Percentiles rank a stretch among this genome's conserved stretches.
Evolutionary conservation across 768 basidiomycete species (phyloP).

Genomic region (Lyophyllum atratum): DNA sequence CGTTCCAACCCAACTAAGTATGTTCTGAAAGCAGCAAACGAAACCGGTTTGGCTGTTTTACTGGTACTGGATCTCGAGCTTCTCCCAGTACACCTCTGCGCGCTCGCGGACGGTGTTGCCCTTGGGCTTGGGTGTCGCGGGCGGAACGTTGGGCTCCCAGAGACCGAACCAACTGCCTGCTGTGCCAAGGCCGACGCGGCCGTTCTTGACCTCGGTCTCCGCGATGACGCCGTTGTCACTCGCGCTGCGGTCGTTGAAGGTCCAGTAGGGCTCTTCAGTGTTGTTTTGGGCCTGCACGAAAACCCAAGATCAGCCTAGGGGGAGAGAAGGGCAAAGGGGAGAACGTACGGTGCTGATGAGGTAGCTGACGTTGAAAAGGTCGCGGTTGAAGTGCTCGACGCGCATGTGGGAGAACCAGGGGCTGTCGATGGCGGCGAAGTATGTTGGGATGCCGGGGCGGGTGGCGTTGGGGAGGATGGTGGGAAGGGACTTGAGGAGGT

Average conservation of each 20-base stretch:
- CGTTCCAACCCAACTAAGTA: background rate
- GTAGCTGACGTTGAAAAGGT: constrained; percentile 19
- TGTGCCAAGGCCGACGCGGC: constrained; percentile 20
- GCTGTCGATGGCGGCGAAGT: constrained; percentile 17
- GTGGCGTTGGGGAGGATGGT: constrained; percentile 23
- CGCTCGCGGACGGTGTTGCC: constrained; percentile 23
- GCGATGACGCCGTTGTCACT: constrained; percentile 16
- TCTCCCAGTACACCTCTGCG: constrained; percentile 26
- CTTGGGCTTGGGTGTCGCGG: constrained; percentile 14
- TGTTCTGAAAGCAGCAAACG: constrained; percentile 1
- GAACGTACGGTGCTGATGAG: constrained; percentile 19
- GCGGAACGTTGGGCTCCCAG: constrained; percentile 20
- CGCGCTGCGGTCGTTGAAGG: constrained; percentile 6
- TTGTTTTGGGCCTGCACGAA: constrained; percentile 9
- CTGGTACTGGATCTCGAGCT: constrained; percentile 1
- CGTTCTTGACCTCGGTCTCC: constrained; percentile 14
- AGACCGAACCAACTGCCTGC: constrained; percentile 18
- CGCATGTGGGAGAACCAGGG: constrained; percentile 19
- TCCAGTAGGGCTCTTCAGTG: constrained; percentile 21
- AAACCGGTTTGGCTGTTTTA: background rate
- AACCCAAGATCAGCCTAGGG: too few relatives aligned
- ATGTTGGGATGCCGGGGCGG: constrained; percentile 17
- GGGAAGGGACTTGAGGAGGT: constrained; percentile 2
- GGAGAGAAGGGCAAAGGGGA: background rate
- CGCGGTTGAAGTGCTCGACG: constrained; percentile 21